A percentile compares a stretch with the other conserved stretches of the same genome.
Evolutionary conservation across 306 rosid species (phyloP).

Genomic region (Ormosia emarginata): DNA sequence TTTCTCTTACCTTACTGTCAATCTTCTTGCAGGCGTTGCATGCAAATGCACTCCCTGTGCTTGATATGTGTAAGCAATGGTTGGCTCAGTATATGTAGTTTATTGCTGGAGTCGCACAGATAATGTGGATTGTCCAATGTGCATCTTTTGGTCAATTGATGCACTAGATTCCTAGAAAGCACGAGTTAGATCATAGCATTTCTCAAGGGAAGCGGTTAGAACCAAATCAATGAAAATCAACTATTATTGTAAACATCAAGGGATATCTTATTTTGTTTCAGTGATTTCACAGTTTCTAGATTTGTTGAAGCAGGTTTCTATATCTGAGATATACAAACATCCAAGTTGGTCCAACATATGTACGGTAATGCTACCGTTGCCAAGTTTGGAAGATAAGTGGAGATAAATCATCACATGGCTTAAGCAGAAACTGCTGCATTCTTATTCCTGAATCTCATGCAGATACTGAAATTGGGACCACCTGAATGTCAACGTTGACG

Average conservation of each 20-base stretch:
- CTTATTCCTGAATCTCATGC: background rate
- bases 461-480: slow-evolving; percentile 9
- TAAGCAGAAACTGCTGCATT: background rate
- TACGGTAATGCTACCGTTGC: slow-evolving; percentile 1
- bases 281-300: slow-evolving; percentile 10
- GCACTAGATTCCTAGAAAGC: slow-evolving; percentile 11
- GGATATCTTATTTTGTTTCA: background rate
- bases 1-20: slow-evolving; percentile 4
- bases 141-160: slow-evolving; percentile 1
- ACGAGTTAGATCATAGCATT: slow-evolving; percentile 9
- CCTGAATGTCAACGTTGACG: slow-evolving; percentile 1
- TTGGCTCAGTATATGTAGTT: slow-evolving; percentile 89
- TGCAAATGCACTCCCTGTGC: slow-evolving; percentile 95
- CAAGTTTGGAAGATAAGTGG: slow-evolving; percentile 4
- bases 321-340: slow-evolving; percentile 21
- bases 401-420: slow-evolving; percentile 2
- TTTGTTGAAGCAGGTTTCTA: slow-evolving; percentile 13
- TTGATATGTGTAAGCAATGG: slow-evolving; percentile 99
- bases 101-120: slow-evolving; percentile 7
- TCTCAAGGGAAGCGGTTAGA: slow-evolving; percentile 4
- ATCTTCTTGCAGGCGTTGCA: slow-evolving; percentile 81
- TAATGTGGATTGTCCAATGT: slow-evolving; percentile 14
- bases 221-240: background rate
- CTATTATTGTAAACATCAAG: background rate
- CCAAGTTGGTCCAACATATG: slow-evolving; percentile 10